These are phyloP conservation scores for Linnemannia zychae DNA, from an alignment of 192 early-diverging fungal genomes.

Conservation along the genomic window DNA sequence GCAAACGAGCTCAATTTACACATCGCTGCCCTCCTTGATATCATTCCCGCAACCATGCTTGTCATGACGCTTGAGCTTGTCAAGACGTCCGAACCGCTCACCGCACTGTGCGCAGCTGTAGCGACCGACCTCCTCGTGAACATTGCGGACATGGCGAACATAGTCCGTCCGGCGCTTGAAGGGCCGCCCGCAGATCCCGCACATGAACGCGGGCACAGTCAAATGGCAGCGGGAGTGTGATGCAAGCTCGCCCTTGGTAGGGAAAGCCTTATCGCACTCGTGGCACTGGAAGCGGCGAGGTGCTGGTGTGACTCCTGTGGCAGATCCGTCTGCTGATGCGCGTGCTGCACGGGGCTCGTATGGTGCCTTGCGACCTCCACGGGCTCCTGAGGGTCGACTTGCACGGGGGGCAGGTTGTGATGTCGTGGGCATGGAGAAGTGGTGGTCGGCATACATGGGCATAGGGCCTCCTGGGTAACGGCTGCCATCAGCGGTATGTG, in stretches of 20 bases:
- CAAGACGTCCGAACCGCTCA: conserved; percentile 51
- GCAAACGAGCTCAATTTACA: not conserved
- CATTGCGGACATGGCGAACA: conserved; percentile 54
- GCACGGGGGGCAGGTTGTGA: conserved; percentile 21
- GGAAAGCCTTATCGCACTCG: conserved; percentile 56
- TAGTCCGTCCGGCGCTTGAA: conserved; percentile 56
- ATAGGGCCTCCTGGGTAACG: conserved; percentile 23
- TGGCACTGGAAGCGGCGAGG: conserved; percentile 51
- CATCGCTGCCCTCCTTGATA: conserved; percentile 26
- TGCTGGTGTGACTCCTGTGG: conserved; percentile 10
- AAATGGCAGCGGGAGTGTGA: conserved; percentile 52
- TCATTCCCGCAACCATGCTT: conserved; percentile 48
- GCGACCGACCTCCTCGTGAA: conserved; percentile 55
- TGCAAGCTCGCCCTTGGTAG: conserved; percentile 51
- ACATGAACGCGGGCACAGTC: conserved; percentile 53
- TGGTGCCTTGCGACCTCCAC: conserved; percentile 19
- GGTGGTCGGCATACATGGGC: conserved; percentile 34
- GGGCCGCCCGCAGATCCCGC: conserved; percentile 54
- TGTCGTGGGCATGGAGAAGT: conserved; percentile 36
- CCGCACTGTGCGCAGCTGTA: conserved; percentile 50
- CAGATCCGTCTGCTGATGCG: conserved; percentile 5
- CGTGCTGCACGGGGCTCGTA: conserved; percentile 28
- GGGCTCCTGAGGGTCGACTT: conserved; percentile 22
- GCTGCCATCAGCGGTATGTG: conserved; percentile 29
- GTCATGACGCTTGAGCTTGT: conserved; percentile 54